Evolutionary conservation across 768 basidiomycete genomes (phyloP), one percentile per base, ranked within the genome.

Genomic region (Tulasnella calospora): DNA sequence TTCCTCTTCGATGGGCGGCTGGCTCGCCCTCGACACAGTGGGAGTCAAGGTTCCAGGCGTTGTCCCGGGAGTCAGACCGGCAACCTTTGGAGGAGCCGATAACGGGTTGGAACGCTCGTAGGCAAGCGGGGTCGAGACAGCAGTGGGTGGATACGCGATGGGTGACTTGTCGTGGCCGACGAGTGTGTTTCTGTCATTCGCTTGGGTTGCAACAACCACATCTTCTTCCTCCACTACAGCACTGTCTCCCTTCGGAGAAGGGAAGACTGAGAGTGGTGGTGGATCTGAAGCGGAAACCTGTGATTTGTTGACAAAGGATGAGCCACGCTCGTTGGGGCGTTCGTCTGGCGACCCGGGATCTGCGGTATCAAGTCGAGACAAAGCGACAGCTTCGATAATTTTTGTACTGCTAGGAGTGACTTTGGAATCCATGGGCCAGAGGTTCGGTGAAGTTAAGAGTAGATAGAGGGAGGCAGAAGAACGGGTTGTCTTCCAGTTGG

Each of bases 11-110:
- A 72, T 40, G 38, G 27, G 71, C 13, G 71, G 71, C 44, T 72
- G 38, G 10, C 35, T 67, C 30, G 27, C 35, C 33, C 30, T 35
- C 17, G 61, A 23, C 10, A 35, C 0, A 36, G 38, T 23, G n/a
- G 71, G 71, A 40, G 71, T 72, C 36, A 41, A 40, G 10, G 61
- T 67, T 27, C 61, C 61, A 23, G 71, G 71, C 36, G 71, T 72
- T 17, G 71, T n/a, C 8, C 38, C 38, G 12, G 71, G 38, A 7
- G 71, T n/a, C 13, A n/a, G 12, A 23, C 13, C 38, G 71, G 10
- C 17, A 72, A 8, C 71, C 12, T 40, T 21, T 41, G 44, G n/a
- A 30, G 71, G 38, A 30, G 23, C 1, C 3, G 38, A 27, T 10
- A 33, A 9, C 12, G 38, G 71, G n/a, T 40, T 72, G 12, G 71